Evolutionary conservation across 2,329 filamentous ascomycete genomes (phyloP), one percentile per base, ranked within the genome.

Genomic region (Neonectria hederae): DNA sequence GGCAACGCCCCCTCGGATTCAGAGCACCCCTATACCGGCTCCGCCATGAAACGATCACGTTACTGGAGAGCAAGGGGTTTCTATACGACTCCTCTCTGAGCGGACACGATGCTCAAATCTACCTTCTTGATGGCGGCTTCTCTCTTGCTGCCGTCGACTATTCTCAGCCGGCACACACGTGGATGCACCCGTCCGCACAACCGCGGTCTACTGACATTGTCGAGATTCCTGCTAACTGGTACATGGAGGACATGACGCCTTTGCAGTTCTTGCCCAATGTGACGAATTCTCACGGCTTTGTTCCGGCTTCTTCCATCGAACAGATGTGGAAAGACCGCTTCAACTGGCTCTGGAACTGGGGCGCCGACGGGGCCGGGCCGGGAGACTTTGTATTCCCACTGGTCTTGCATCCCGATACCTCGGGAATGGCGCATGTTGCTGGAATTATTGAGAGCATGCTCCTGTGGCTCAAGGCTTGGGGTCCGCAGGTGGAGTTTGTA

Each of bases 181-280:
- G 56, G 56, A 59, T 59, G 56, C 45, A 52, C 21, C 56, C 56
- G n/a, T 59, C 56, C 0, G 53, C 57, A 17, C 42, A 46, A 17
- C 46, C 61, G 4, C 32, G n/a, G 3, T 46, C 49, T 4, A 45
- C 32, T 0, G 49, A 55, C 5, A 45, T 64, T 9, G 38, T 66
- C 7, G 65, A 66, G 43, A 62, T 66, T 45, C 65, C 62, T 3
- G 48, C 48, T 5, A 65, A 59, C 49, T 66, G 65, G 65, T 66
- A 66, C 53, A 66, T 58, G 53, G 65, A 66, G 49, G 65, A 66
- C 26, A 62, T 62, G 54, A 66, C 62, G 22, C 65, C 62, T 9
- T 38, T 66, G 32, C 57, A 65, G 24, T 66, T 62, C 21, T 53
- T 58, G n/a, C 65, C 65, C 49, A 57, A 66, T 24, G 54, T 59